Evolutionary conservation across 495 filamentous ascomycete genomes (phyloP).

Genomic region (Aspergillus hancockii): DNA sequence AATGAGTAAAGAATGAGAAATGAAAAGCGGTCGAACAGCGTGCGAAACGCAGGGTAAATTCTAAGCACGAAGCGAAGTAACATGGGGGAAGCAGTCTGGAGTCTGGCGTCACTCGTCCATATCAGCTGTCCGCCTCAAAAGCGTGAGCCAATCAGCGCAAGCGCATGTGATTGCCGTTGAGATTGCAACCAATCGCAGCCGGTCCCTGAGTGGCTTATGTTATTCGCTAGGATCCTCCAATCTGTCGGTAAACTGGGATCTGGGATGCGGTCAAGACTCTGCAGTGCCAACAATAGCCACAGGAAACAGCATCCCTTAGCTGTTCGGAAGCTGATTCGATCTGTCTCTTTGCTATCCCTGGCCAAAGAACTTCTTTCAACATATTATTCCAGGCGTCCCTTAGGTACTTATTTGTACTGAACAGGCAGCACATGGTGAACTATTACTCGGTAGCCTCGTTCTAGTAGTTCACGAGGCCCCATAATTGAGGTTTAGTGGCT

Average conservation of each 20-base stretch:
- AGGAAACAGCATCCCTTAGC: too few species aligned
- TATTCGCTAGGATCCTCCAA: constrained; percentile 10
- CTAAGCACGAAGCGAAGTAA: constrained; percentile 13
- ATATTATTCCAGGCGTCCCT: too few species aligned
- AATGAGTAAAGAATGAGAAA: constrained; percentile 9
- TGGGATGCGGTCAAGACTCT: background rate
- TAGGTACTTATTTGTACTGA: too few species aligned
- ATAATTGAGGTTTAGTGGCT: constrained; percentile 16
- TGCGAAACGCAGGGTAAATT: constrained; percentile 13
- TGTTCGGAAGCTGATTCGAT: too few species aligned
- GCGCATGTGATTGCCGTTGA: constrained; percentile 18
- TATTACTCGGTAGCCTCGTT: background rate
- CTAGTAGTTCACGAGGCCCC: constrained; percentile 11
- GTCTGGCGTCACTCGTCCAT: constrained; percentile 30
- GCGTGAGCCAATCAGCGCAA: constrained; percentile 18
- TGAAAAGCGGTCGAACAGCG: constrained; percentile 12
- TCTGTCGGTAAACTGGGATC: background rate
- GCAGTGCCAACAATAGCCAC: too few species aligned
- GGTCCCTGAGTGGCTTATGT: constrained; percentile 17
- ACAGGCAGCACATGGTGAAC: too few species aligned
- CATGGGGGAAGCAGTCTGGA: constrained; percentile 2
- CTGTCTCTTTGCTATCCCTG: too few species aligned
- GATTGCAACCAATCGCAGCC: background rate
- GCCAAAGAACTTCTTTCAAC: too few species aligned
- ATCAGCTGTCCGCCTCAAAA: constrained; percentile 24